phyloP scores from a whole-genome alignment of 2,329 filamentous ascomycete genomes.

The Passalora sequoiae region DNA sequence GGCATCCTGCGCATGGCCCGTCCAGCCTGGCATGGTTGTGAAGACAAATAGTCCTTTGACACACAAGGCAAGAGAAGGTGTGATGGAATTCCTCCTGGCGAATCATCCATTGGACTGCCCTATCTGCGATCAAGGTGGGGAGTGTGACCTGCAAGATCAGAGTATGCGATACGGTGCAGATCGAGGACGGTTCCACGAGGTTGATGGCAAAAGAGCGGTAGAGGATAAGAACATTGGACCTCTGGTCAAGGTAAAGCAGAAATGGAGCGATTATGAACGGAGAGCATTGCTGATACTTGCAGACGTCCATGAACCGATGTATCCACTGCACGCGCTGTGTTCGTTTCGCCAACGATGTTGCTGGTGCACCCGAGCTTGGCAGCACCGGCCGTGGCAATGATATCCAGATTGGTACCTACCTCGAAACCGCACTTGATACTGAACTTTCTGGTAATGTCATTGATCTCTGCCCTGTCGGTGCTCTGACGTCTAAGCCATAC shows the following conservation, averaged over 20 bases:
- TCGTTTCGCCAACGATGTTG: slow-evolving; percentile 95
- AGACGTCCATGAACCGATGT: slow-evolving; percentile 98
- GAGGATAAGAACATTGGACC: slow-evolving; percentile 99
- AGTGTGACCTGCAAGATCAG: slow-evolving; percentile 98
- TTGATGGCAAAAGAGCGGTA: slow-evolving; percentile 91
- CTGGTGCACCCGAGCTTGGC: slow-evolving; percentile 90
- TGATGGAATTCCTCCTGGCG: slow-evolving; percentile 97
- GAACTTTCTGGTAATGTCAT: slow-evolving; percentile 97
- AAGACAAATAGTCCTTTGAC: slow-evolving; percentile 95
- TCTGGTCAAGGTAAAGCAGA: slow-evolving; percentile 64
- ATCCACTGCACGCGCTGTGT: slow-evolving; percentile 98
- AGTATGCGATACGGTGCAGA: slow-evolving; percentile 98
- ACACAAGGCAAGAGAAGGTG: slow-evolving; percentile 96
- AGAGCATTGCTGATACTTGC: slow-evolving; percentile 14
- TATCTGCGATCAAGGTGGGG: slow-evolving; percentile 97
- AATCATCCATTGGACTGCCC: slow-evolving; percentile 96
- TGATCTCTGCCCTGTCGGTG: slow-evolving; percentile 95
- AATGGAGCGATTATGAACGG: not conserved
- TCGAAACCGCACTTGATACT: slow-evolving; percentile 88
- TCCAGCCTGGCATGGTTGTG: slow-evolving; percentile 97
- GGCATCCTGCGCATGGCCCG: slow-evolving; percentile 97
- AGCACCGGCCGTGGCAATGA: slow-evolving; percentile 94
- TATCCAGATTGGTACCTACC: slow-evolving; percentile 95
- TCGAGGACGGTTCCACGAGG: slow-evolving; percentile 92
- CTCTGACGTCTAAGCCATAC: slow-evolving; percentile 93